Conservation (phyloP, 441 rosid genomes). For the Erodium chrysanthum region DNA sequence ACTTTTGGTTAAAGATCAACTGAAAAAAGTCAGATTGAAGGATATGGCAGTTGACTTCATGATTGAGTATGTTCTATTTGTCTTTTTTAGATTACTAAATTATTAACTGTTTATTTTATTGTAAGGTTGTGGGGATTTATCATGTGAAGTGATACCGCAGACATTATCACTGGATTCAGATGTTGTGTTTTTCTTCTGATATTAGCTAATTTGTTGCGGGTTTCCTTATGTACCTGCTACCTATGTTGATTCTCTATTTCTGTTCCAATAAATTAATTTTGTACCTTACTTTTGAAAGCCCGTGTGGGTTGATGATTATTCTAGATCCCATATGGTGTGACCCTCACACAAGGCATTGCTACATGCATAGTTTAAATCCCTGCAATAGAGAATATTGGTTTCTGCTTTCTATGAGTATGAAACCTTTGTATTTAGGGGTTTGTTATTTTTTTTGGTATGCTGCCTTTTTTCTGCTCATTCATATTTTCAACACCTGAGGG, state of each 20-base stretch:
- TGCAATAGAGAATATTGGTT: no score
- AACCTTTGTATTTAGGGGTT: neutral
- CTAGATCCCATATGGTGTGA: neutral
- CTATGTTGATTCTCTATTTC: neutral
- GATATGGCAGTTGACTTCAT: conserved; percentile 52
- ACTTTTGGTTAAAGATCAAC: conserved; percentile 50
- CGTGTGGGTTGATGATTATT: neutral
- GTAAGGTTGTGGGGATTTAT: neutral
- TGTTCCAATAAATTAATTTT: neutral
- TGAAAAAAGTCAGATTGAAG: conserved; percentile 70
- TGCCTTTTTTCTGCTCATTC: neutral
- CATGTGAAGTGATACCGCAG: neutral
- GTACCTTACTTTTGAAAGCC: neutral
- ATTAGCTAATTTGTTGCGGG: neutral
- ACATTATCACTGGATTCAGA: neutral
- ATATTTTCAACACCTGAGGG: neutral
- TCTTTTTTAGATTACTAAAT: neutral
- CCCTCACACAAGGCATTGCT: neutral
- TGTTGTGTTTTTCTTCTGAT: neutral
- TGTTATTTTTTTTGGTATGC: neutral
- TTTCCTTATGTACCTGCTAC: neutral
- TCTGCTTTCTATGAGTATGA: no score
- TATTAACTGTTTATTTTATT: neutral
- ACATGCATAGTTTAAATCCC: no score
- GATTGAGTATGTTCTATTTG: conserved; percentile 52